A percentile compares a stretch with the other conserved stretches of the same genome.
Evolutionary conservation across 23 red algal species (phyloP).

Genomic region (Gracilaria caudata): DNA sequence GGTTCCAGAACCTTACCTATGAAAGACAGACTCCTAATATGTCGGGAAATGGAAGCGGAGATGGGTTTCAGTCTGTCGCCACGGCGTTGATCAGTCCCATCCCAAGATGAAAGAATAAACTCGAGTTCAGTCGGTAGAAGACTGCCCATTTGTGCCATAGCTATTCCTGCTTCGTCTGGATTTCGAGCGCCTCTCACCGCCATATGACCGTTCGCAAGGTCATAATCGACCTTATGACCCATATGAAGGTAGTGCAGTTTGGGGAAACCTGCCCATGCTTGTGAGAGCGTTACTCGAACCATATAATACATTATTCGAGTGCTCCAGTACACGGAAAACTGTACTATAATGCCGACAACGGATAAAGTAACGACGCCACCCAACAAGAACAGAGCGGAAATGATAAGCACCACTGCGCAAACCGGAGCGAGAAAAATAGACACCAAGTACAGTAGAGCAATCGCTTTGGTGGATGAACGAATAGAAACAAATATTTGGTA

Average conservation of each 20-base stretch:
- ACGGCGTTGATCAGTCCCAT: slow-evolving; percentile 17
- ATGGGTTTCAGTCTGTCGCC: slow-evolving; percentile 11
- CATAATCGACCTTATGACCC: background rate
- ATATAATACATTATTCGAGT: slow-evolving; percentile 46
- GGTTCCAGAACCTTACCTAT: background rate
- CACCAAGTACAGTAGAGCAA: slow-evolving; percentile 18
- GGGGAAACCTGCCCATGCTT: slow-evolving; percentile 42
- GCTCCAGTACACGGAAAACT: slow-evolving; percentile 65
- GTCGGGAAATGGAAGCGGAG: background rate
- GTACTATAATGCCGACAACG: slow-evolving; percentile 31
- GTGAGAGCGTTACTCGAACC: slow-evolving; percentile 33
- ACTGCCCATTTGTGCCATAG: slow-evolving; percentile 51
- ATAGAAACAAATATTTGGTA: slow-evolving; percentile 15
- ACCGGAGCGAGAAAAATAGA: slow-evolving; percentile 40
- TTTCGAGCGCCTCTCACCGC: background rate
- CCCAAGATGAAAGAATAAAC: slow-evolving; percentile 58
- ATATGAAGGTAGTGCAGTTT: background rate
- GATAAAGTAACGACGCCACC: slow-evolving; percentile 30
- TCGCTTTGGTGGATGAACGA: background rate
- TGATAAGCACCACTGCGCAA: slow-evolving; percentile 11
- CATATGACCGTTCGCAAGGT: background rate
- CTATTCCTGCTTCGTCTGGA: slow-evolving; percentile 40
- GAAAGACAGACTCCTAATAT: background rate
- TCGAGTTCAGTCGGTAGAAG: slow-evolving; percentile 51
- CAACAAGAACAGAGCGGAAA: slow-evolving; percentile 22